These are phyloP conservation scores for Kalmusia sp. DNA, from an alignment of 2,329 filamentous ascomycete genomes.

Conservation along the genomic window DNA sequence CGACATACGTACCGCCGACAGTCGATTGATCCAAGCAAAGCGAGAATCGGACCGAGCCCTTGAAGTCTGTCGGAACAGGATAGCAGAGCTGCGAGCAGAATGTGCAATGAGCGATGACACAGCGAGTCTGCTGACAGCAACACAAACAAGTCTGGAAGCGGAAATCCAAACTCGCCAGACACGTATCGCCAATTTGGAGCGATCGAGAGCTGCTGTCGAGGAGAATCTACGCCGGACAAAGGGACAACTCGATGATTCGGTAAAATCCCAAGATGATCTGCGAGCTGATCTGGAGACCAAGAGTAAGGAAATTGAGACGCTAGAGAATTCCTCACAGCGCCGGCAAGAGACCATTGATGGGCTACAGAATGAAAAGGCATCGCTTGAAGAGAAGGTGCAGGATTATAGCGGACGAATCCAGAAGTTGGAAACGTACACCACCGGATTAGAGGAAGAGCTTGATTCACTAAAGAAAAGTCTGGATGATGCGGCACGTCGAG, in stretches of 20 bases:
- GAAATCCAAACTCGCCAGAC: constrained; percentile 37
- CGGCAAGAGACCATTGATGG: constrained; percentile 27
- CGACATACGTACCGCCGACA: constrained; percentile 41
- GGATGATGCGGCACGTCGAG: constrained; percentile 27
- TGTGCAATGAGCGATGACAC: constrained; percentile 36
- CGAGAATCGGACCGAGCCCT: constrained; percentile 46
- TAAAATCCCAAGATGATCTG: constrained; percentile 27
- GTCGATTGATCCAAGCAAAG: constrained; percentile 45
- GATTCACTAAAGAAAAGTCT: constrained; percentile 24
- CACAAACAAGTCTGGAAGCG: constrained; percentile 29
- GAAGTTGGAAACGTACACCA: constrained; percentile 29
- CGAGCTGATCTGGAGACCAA: constrained; percentile 33
- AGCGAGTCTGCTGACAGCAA: constrained; percentile 22
- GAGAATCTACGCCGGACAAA: constrained; percentile 30
- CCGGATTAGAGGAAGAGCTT: constrained; percentile 30
- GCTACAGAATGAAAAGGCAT: constrained; percentile 32
- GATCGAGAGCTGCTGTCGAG: constrained; percentile 30
- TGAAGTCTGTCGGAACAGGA: constrained; percentile 42
- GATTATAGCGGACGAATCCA: constrained; percentile 22
- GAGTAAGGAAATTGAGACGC: constrained; percentile 30
- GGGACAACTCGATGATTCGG: constrained; percentile 26
- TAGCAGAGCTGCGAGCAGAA: constrained; percentile 40
- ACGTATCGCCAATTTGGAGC: constrained; percentile 37
- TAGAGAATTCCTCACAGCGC: constrained; percentile 25
- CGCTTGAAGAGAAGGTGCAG: constrained; percentile 28